Conservation (phyloP, 2,329 filamentous ascomycete genomes). For the Helotiales sp. region DNA sequence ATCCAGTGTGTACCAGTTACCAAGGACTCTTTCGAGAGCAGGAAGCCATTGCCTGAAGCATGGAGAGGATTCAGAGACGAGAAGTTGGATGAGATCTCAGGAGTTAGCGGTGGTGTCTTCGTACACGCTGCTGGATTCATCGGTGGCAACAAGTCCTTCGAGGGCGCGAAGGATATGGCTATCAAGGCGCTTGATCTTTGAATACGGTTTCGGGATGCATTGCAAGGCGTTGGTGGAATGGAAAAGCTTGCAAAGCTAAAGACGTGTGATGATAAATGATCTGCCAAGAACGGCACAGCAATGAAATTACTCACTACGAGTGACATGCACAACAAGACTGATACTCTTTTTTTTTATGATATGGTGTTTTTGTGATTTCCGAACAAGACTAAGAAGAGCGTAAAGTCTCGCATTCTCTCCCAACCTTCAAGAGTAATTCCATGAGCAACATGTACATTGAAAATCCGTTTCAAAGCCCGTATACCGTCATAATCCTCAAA, state of each 20-base stretch:
- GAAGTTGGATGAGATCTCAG: slow-evolving; percentile 74
- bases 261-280: slow-evolving; percentile 16
- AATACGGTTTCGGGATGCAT: slow-evolving; percentile 31
- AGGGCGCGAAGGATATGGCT: slow-evolving; percentile 87
- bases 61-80: slow-evolving; percentile 93
- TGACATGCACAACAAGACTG: background rate
- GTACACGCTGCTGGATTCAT: slow-evolving; percentile 96
- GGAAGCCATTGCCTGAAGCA: slow-evolving; percentile 85
- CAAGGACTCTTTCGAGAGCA: slow-evolving; percentile 86
- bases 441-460: slow-evolving; percentile 36
- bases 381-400: slow-evolving; percentile 3
- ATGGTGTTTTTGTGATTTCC: slow-evolving; percentile 4
- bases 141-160: slow-evolving; percentile 89
- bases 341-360: background rate
- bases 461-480: slow-evolving; percentile 29
- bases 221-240: slow-evolving; percentile 32
- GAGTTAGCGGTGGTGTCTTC: slow-evolving; percentile 80
- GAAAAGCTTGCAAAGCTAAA: slow-evolving; percentile 22
- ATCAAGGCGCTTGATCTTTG: slow-evolving; percentile 65
- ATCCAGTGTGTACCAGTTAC: slow-evolving; percentile 88
- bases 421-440: background rate
- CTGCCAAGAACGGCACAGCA: slow-evolving; percentile 12
- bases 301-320: background rate
- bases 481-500: slow-evolving; percentile 29
- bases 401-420: slow-evolving; percentile 8